Evolutionary conservation across 2,329 filamentous ascomycete genomes (phyloP), one percentile per base, ranked within the genome.

Genomic region (Curvularia lunata): DNA sequence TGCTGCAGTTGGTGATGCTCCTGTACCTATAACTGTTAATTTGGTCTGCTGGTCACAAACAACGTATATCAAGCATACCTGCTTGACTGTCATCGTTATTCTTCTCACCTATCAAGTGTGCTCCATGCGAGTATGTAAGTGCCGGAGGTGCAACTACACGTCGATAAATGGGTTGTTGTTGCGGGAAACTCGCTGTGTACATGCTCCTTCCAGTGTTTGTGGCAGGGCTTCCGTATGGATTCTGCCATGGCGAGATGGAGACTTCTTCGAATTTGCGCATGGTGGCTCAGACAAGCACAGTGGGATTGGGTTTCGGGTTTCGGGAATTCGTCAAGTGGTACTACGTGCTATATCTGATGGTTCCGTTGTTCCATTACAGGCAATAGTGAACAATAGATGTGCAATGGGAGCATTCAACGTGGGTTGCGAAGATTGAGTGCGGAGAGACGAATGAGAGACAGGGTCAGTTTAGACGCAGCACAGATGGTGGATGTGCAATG

Each of bases 371-470:
- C 70, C 73, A 76, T 76, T 66, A 63, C 64, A 59, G 70, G 61
- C 64, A 68, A 67, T 58, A 68, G 66, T 58, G 65, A 63, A 63
- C 48, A 61, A 54, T 21, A 61, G 64, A 63, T 57, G 63, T 56
- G 65, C 68, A 74, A 71, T 73, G 59, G 72, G 67, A 61, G 72
- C 67, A 72, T 73, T 62, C 64, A 69, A 75, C 69, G 73, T 75
- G 73, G 71, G 69, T 67, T 67, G 64, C 61, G 64, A 60, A 61
- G 65, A 69, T 66, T 63, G 62, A 67, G 56, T 70, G 71, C 59
- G 69, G 72, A 73, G 72, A 67, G 68, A 66, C 71, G 72, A 74
- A 75, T 73, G 48, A 66, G 69, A 71, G 61, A 58, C 52, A 27
- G 49, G 64, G 52, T 62, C 57, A 69, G 61, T 64, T 52, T 68